Percentiles rank a stretch among this genome's conserved stretches.
Conservation (phyloP, 2,329 filamentous ascomycete genomes). For the Aureobasidium sp. region DNA sequence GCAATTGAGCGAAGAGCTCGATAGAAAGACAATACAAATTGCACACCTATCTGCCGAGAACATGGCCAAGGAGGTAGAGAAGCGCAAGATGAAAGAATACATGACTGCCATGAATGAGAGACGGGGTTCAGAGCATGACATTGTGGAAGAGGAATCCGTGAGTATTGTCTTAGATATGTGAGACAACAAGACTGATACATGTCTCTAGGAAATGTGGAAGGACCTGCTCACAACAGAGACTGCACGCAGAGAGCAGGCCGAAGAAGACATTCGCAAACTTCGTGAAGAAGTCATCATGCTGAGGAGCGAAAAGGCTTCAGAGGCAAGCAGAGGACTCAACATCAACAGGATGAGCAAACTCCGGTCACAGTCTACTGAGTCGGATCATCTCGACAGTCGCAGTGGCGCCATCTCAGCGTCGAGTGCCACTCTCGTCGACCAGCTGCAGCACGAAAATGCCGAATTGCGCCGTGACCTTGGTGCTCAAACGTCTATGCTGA, state of each 20-base stretch:
- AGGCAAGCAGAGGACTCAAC: slow-evolving; percentile 25
- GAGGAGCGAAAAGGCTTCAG: slow-evolving; percentile 37
- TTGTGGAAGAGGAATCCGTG: slow-evolving; percentile 32
- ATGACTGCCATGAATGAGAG: slow-evolving; percentile 58
- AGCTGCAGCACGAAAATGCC: slow-evolving; percentile 84
- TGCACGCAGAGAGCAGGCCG: slow-evolving; percentile 76
- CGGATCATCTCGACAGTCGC: slow-evolving; percentile 26
- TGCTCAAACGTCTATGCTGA: slow-evolving; percentile 95
- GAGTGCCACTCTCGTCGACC: slow-evolving; percentile 70
- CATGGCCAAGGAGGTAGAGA: slow-evolving; percentile 73
- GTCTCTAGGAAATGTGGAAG: slow-evolving; percentile 75
- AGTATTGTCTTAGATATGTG: slow-evolving; percentile 2
- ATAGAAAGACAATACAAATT: slow-evolving; percentile 76
- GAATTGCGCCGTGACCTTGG: slow-evolving; percentile 87
- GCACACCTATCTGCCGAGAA: slow-evolving; percentile 74
- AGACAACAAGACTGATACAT: slow-evolving; percentile 9
- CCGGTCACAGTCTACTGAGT: slow-evolving; percentile 31
- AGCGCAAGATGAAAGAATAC: slow-evolving; percentile 76
- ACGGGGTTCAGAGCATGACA: slow-evolving; percentile 33
- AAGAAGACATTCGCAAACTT: slow-evolving; percentile 78
- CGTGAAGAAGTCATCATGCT: slow-evolving; percentile 67
- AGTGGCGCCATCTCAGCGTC: slow-evolving; percentile 49
- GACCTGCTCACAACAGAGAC: slow-evolving; percentile 91
- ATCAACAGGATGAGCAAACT: slow-evolving; percentile 35
- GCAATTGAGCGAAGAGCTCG: slow-evolving; percentile 76